These are phyloP conservation scores for Cercospora nicotianae DNA, from an alignment of 2,329 filamentous ascomycete genomes.

Conservation along the genomic window DNA sequence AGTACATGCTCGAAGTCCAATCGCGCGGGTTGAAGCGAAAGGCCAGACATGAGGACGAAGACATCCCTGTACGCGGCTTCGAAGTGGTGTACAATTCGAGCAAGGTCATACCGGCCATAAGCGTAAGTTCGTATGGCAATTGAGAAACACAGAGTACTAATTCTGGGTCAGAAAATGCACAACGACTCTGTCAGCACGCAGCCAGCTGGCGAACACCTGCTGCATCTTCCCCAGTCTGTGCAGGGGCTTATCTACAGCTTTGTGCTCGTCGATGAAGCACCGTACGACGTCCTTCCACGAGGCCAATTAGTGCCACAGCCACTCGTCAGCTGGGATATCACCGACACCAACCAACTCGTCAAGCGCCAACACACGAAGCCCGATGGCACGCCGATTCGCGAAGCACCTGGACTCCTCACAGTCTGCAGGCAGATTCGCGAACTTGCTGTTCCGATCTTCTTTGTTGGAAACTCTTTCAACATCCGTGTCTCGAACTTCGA, in stretches of 20 bases:
- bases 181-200: not conserved
- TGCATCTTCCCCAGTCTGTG: not conserved
- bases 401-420: constrained; percentile 2
- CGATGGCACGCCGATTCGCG: not conserved
- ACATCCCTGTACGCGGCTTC: not conserved
- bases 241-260: not conserved
- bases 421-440: constrained; percentile 7
- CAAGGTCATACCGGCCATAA: not conserved
- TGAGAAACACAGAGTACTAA: not conserved
- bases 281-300: not conserved
- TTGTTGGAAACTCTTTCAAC: constrained; percentile 7
- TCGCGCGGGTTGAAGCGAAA: not conserved
- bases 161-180: not conserved
- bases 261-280: not conserved
- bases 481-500: constrained; percentile 2
- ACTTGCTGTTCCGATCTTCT: constrained; percentile 8
- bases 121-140: not conserved
- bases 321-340: not conserved
- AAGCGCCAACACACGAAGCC: not conserved
- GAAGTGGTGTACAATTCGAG: not conserved
- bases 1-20: not conserved
- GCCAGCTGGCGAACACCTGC: not conserved
- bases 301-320: not conserved
- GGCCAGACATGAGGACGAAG: not conserved
- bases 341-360: not conserved